phyloP scores from a whole-genome alignment of 306 rosid species.

The Begonia peltatifolia region DNA sequence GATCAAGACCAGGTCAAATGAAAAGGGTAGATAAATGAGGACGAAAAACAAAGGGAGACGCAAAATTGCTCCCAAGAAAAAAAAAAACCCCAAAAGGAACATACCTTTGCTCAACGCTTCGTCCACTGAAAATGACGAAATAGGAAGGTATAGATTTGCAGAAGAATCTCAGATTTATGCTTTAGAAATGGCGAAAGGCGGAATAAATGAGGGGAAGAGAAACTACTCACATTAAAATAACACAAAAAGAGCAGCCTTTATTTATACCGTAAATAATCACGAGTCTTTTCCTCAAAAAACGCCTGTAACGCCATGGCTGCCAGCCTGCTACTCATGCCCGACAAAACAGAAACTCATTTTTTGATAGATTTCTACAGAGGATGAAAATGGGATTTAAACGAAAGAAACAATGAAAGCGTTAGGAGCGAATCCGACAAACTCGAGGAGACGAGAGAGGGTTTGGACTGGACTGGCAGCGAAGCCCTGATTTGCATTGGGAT shows the following conservation, averaged over 20 bases:
- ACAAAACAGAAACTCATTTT: too few species aligned
- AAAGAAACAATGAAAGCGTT: too few species aligned
- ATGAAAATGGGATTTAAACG: too few species aligned
- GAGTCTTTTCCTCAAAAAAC: too few species aligned
- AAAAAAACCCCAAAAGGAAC: conserved; percentile 25
- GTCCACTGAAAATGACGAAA: conserved; percentile 17
- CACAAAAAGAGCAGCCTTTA: background rate
- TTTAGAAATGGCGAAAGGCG: conserved; percentile 6
- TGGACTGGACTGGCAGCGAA: too few species aligned
- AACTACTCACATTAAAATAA: background rate
- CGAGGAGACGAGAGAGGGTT: too few species aligned
- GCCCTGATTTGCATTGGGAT: too few species aligned
- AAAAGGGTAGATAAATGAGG: conserved; percentile 21
- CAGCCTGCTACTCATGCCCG: too few species aligned
- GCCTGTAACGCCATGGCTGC: too few species aligned
- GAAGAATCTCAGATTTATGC: background rate
- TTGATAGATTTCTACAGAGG: too few species aligned
- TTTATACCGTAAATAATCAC: too few species aligned
- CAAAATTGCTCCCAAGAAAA: conserved; percentile 8
- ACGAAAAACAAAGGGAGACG: conserved; percentile 2
- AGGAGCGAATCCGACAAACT: too few species aligned
- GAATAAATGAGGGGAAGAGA: conserved; percentile 4
- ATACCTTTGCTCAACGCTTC: conserved; percentile 28
- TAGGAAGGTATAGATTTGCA: conserved; percentile 47
- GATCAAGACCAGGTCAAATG: conserved; percentile 17